These are phyloP conservation scores for Fraxinus anomala DNA, from an alignment of 257 asterid species.

Conservation along the genomic window DNA sequence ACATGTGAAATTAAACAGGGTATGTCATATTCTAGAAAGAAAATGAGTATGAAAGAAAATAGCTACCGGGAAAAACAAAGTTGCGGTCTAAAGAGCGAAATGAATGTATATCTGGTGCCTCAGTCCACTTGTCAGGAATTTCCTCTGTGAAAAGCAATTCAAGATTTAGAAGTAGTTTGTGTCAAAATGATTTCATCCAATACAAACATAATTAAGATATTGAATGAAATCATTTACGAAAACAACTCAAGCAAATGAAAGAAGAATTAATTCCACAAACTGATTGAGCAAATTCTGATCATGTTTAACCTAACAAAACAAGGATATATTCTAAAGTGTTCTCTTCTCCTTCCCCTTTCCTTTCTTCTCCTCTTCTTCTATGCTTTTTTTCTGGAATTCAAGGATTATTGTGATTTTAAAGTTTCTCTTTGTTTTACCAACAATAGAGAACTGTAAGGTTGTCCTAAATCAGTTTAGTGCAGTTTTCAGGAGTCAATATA, in stretches of 20 bases:
- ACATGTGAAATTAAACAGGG: slow-evolving; percentile 4
- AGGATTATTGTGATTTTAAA: background rate
- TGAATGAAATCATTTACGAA: slow-evolving; percentile 4
- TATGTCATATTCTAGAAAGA: background rate
- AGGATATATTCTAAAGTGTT: background rate
- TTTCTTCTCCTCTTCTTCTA: background rate
- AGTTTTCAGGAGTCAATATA: background rate
- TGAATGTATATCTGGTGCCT: slow-evolving; percentile 71
- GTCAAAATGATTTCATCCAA: slow-evolving; percentile 18
- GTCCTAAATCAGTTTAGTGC: background rate
- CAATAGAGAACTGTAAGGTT: background rate
- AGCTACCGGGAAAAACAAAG: slow-evolving; percentile 91
- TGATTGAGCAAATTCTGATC: background rate
- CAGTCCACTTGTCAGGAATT: slow-evolving; percentile 83
- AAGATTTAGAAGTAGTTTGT: slow-evolving; percentile 24
- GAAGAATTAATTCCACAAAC: background rate
- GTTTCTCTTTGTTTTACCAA: background rate
- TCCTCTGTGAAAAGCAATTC: slow-evolving; percentile 52
- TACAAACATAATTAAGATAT: slow-evolving; percentile 15
- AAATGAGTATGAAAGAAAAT: slow-evolving; percentile 16
- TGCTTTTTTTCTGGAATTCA: background rate
- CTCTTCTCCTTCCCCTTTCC: background rate
- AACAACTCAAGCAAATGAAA: slow-evolving; percentile 9
- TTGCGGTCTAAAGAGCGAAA: slow-evolving; percentile 72
- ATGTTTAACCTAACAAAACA: background rate